phyloP scores from a whole-genome alignment of 345 rosid genomes.

The Litchi chinensis region DNA sequence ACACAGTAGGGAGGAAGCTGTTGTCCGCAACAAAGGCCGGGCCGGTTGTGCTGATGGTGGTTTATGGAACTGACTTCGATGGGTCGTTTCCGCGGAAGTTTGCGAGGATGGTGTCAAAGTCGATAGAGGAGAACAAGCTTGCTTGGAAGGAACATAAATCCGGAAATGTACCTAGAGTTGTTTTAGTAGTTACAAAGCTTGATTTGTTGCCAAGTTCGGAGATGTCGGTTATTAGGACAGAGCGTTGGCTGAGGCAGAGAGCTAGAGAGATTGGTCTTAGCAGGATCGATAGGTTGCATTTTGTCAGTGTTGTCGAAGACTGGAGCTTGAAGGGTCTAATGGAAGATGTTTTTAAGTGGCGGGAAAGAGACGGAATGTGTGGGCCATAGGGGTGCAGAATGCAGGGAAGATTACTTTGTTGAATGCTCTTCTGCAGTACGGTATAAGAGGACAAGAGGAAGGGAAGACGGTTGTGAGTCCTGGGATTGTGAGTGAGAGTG shows the following conservation, averaged over 20 bases:
- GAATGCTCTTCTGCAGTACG: conserved; percentile 68
- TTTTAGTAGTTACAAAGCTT: conserved; percentile 82
- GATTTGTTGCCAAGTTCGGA: conserved; percentile 72
- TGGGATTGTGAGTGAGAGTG: conserved; percentile 76
- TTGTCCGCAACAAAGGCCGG: conserved; percentile 66
- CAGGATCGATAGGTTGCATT: conserved; percentile 71
- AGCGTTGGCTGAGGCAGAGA: conserved; percentile 86
- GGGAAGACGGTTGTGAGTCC: conserved; percentile 48
- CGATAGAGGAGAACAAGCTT: conserved; percentile 64
- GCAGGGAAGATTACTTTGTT: conserved; percentile 92
- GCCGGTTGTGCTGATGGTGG: conserved; percentile 80
- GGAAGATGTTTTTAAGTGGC: conserved; percentile 73
- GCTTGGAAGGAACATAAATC: conserved; percentile 89
- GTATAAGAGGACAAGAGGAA: not conserved
- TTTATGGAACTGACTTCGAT: conserved; percentile 87
- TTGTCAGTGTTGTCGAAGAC: conserved; percentile 79
- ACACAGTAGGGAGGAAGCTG: conserved; percentile 76
- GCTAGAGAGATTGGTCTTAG: conserved; percentile 78
- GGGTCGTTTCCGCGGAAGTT: conserved; percentile 86
- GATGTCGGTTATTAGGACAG: conserved; percentile 68
- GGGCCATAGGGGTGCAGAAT: conserved; percentile 92
- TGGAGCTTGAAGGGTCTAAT: conserved; percentile 86
- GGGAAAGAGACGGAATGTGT: conserved; percentile 84
- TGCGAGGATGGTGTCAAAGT: conserved; percentile 67
- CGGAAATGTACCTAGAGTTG: conserved; percentile 77